These are phyloP conservation scores for Sisymbrium altissimum DNA, from an alignment of 345 rosid species.

Conservation along the genomic window DNA sequence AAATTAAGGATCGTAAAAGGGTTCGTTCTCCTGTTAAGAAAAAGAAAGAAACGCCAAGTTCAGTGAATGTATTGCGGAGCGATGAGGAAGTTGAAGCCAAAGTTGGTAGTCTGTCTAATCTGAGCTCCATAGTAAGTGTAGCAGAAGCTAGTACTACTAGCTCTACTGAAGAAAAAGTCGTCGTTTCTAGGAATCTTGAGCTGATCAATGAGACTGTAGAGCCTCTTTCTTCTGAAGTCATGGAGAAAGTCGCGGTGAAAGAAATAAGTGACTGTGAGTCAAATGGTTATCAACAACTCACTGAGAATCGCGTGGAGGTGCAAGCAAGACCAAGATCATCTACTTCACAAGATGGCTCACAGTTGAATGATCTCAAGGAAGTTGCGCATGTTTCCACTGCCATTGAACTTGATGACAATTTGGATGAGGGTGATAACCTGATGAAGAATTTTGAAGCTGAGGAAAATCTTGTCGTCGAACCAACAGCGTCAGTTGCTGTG, in stretches of 20 bases:
- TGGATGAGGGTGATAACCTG: not conserved
- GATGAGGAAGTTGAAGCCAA: constrained; percentile 15
- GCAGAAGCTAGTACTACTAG: constrained; percentile 1
- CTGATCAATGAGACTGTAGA: constrained; percentile 14
- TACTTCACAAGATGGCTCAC: constrained; percentile 23
- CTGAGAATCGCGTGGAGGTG: constrained; percentile 6
- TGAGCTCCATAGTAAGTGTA: constrained; percentile 7
- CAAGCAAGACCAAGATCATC: constrained; percentile 11
- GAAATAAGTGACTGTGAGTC: constrained; percentile 12
- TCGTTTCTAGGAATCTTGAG: constrained; percentile 3
- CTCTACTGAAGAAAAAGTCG: constrained; percentile 19
- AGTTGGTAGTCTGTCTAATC: constrained; percentile 10
- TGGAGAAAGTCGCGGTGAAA: constrained; percentile 4
- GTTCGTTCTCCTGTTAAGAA: constrained; percentile 26
- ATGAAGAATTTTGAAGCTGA: constrained; percentile 14
- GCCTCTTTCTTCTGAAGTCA: constrained; percentile 20
- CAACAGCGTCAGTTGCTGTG: constrained; percentile 10
- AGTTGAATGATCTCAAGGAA: constrained; percentile 24
- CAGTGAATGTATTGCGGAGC: constrained; percentile 3
- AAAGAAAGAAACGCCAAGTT: constrained; percentile 17
- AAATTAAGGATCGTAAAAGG: constrained; percentile 23
- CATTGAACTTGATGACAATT: constrained; percentile 12
- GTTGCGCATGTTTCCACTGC: constrained; percentile 17
- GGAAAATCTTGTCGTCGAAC: constrained; percentile 21
- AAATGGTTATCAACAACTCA: constrained; percentile 15